phyloP scores from a whole-genome alignment of 768 basidiomycete genomes.

The Psilocybe cyanescens region DNA sequence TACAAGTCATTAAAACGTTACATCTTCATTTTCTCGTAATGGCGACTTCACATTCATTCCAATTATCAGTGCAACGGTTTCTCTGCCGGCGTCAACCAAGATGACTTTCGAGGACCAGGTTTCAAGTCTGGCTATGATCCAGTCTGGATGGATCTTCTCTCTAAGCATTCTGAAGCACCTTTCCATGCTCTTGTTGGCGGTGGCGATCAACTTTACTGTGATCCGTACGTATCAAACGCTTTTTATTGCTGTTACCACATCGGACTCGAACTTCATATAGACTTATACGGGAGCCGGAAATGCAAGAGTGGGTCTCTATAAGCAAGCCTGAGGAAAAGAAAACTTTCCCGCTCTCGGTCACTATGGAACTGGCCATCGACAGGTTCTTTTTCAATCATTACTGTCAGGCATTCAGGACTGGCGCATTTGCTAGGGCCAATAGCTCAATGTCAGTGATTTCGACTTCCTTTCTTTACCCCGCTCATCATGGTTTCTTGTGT shows the following conservation, averaged over 20 bases:
- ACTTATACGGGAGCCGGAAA: constrained; percentile 83
- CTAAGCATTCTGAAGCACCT: constrained; percentile 76
- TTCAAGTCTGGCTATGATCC: constrained; percentile 87
- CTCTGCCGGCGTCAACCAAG: constrained; percentile 86
- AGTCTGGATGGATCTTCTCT: constrained; percentile 91
- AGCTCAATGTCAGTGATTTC: constrained; percentile 74
- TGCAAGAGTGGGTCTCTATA: constrained; percentile 82
- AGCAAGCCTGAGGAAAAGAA: constrained; percentile 64
- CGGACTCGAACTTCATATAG: constrained; percentile 33
- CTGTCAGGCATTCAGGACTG: constrained; percentile 82
- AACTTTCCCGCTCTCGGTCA: constrained; percentile 61
- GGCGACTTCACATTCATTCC: not conserved
- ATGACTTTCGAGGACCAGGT: constrained; percentile 82
- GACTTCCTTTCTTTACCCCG: constrained; percentile 1
- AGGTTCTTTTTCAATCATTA: constrained; percentile 93
- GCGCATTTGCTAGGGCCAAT: constrained; percentile 91
- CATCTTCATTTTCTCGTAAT: not conserved
- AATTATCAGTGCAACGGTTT: constrained; percentile 79
- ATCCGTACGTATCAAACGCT: constrained; percentile 49
- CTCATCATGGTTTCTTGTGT: not conserved
- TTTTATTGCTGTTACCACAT: not conserved
- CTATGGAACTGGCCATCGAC: constrained; percentile 78
- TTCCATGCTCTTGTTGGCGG: constrained; percentile 95
- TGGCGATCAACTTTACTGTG: constrained; percentile 92
- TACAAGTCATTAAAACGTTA: not conserved